phyloP scores from a whole-genome alignment of 1,284 basidiomycete genomes.

The Cystobasidium slooffiae region DNA sequence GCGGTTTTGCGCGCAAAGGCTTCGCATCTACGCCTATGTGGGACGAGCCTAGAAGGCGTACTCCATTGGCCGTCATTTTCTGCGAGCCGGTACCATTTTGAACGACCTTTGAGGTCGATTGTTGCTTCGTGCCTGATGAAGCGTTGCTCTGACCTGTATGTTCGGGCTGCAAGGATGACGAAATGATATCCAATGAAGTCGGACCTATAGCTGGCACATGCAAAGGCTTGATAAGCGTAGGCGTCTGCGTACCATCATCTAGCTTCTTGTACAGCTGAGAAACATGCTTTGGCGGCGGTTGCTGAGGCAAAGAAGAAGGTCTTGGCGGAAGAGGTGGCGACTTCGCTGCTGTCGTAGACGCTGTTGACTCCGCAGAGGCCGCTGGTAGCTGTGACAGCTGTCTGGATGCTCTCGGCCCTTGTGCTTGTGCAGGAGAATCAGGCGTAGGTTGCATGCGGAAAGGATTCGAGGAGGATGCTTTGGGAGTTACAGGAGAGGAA shows the following conservation, averaged over 20 bases:
- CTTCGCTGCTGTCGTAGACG: conserved; percentile 21
- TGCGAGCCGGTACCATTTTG: neutral
- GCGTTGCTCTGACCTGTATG: conserved; percentile 17
- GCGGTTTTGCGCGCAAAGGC: conserved; percentile 22
- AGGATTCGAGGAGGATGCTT: conserved; percentile 21
- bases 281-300: conserved; percentile 41
- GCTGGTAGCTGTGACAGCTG: neutral
- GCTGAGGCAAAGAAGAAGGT: conserved; percentile 8
- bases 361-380: conserved; percentile 12
- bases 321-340: conserved; percentile 40
- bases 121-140: neutral
- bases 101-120: neutral
- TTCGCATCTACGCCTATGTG: conserved; percentile 37
- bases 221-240: conserved; percentile 12
- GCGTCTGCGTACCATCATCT: conserved; percentile 33
- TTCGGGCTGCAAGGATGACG: conserved; percentile 31
- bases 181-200: conserved; percentile 34
- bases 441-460: conserved; percentile 31
- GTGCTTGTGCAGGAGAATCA: conserved; percentile 9
- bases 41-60: conserved; percentile 35
- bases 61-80: neutral
- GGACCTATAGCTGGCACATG: conserved; percentile 32
- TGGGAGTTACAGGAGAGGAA: conserved; percentile 12
- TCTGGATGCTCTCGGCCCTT: neutral
- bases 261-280: conserved; percentile 26